A percentile compares a stretch with the other conserved stretches of the same genome.
These are phyloP conservation scores for Dendryphion nanum DNA, from an alignment of 2,329 filamentous ascomycete genomes.

Conservation along the genomic window DNA sequence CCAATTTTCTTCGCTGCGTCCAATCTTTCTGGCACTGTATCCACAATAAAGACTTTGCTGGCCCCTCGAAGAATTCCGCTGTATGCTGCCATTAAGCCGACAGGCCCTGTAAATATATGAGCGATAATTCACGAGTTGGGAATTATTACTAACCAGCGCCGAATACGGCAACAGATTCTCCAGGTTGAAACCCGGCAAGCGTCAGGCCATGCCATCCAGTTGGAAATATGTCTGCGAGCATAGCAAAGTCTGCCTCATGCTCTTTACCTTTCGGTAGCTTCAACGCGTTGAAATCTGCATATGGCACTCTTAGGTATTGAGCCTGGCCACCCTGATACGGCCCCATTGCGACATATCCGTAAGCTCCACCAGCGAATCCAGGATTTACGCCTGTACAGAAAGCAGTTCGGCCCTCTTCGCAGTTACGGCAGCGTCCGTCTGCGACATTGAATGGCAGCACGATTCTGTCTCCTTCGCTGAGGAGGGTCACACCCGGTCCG, in stretches of 20 bases:
- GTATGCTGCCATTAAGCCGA: slow-evolving; percentile 67
- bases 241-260: slow-evolving; percentile 59
- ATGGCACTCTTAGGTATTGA: slow-evolving; percentile 64
- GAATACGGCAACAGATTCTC: slow-evolving; percentile 64
- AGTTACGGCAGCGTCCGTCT: slow-evolving; percentile 62
- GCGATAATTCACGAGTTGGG: no score
- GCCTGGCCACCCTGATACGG: slow-evolving; percentile 58
- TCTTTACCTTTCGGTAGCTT: slow-evolving; percentile 61
- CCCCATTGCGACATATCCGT: slow-evolving; percentile 64
- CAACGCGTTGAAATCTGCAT: slow-evolving; percentile 66
- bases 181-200: slow-evolving; percentile 58
- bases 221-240: slow-evolving; percentile 52
- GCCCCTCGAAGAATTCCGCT: slow-evolving; percentile 61
- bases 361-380: slow-evolving; percentile 59
- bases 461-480: slow-evolving; percentile 63
- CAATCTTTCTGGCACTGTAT: slow-evolving; percentile 60
- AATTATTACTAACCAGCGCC: slow-evolving; percentile 48
- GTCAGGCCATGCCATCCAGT: slow-evolving; percentile 59
- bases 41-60: slow-evolving; percentile 61
- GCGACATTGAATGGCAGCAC: slow-evolving; percentile 67
- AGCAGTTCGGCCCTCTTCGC: slow-evolving; percentile 63
- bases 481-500: slow-evolving; percentile 58
- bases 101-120: slow-evolving; percentile 52
- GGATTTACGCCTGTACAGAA: slow-evolving; percentile 63
- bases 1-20: slow-evolving; percentile 61